Conservation (phyloP, 2,329 filamentous ascomycete species). For the Alternaria gansuensis region DNA sequence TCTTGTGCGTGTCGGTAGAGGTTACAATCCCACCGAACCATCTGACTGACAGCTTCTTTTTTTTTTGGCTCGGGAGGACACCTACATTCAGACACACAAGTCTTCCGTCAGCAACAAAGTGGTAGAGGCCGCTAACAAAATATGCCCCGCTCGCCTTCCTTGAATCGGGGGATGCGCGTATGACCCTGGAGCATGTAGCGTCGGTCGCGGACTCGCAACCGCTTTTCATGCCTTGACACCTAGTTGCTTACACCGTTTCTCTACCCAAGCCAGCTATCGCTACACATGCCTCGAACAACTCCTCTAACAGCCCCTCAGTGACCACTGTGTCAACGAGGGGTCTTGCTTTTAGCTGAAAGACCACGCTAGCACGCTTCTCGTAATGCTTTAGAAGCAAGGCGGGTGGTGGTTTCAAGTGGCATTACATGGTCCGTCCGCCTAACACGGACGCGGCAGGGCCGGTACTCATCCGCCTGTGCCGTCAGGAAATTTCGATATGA, state of each 20-base stretch:
- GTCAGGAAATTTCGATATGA: slow-evolving; percentile 37
- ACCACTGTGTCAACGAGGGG: slow-evolving; percentile 28
- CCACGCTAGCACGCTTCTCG: slow-evolving; percentile 49
- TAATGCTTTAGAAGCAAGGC: slow-evolving; percentile 46
- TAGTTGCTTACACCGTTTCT: slow-evolving; percentile 31
- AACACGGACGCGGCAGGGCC: slow-evolving; percentile 39
- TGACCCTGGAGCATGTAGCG: slow-evolving; percentile 27
- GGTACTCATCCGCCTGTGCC: slow-evolving; percentile 29
- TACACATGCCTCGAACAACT: slow-evolving; percentile 15
- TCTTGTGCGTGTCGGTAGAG: slow-evolving; percentile 6
- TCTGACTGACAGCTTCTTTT: not conserved
- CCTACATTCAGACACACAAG: slow-evolving; percentile 9
- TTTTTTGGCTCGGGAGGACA: slow-evolving; percentile 13
- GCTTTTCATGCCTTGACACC: slow-evolving; percentile 22
- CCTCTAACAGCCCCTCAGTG: slow-evolving; percentile 21
- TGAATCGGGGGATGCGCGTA: slow-evolving; percentile 26
- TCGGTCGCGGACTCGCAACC: slow-evolving; percentile 31
- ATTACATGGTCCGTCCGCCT: slow-evolving; percentile 31
- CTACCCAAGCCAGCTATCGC: slow-evolving; percentile 9
- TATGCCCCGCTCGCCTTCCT: slow-evolving; percentile 30
- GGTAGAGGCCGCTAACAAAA: slow-evolving; percentile 21
- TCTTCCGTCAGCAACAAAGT: slow-evolving; percentile 24
- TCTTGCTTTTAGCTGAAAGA: slow-evolving; percentile 34
- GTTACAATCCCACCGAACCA: slow-evolving; percentile 12
- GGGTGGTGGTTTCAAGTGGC: slow-evolving; percentile 43